A percentile compares a stretch with the other conserved stretches of the same genome.
Evolutionary conservation across 805 yeast genomes (phyloP).

Genomic region (Saccharomycopsis fermentans): DNA sequence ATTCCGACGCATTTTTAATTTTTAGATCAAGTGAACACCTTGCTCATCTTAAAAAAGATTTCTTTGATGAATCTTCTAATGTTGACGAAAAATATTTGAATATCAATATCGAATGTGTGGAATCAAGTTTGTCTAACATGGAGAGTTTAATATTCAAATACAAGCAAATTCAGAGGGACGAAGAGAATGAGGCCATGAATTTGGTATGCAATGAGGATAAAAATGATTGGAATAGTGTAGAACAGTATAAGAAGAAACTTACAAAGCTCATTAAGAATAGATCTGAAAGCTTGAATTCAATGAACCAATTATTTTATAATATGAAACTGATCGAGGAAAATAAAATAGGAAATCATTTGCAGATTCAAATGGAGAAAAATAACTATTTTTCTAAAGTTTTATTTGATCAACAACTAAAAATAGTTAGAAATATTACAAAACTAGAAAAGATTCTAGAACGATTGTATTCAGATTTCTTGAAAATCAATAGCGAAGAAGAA

Average conservation of each 20-base stretch:
- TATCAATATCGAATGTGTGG: neutral
- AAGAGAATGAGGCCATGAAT: conserved; percentile 8
- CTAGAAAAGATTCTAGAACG: conserved; percentile 14
- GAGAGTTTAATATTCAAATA: neutral
- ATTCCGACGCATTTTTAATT: neutral
- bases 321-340: conserved; percentile 5
- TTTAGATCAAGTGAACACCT: neutral
- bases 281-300: conserved; percentile 1
- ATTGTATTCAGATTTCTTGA: conserved; percentile 7
- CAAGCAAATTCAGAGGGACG: neutral
- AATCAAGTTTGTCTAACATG: neutral
- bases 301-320: conserved; percentile 1
- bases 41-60: conserved; percentile 1
- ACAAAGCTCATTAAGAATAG: conserved; percentile 9
- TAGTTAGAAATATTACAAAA: conserved; percentile 5
- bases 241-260: conserved; percentile 6
- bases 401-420: conserved; percentile 9
- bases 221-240: neutral
- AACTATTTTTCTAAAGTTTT: conserved; percentile 6
- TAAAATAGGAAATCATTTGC: conserved; percentile 10
- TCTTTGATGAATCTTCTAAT: neutral
- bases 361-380: conserved; percentile 13
- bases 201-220: neutral
- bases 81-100: neutral
- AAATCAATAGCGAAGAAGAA: neutral